Conservation (phyloP, 768 basidiomycete species). For the Obba rivulosa region DNA sequence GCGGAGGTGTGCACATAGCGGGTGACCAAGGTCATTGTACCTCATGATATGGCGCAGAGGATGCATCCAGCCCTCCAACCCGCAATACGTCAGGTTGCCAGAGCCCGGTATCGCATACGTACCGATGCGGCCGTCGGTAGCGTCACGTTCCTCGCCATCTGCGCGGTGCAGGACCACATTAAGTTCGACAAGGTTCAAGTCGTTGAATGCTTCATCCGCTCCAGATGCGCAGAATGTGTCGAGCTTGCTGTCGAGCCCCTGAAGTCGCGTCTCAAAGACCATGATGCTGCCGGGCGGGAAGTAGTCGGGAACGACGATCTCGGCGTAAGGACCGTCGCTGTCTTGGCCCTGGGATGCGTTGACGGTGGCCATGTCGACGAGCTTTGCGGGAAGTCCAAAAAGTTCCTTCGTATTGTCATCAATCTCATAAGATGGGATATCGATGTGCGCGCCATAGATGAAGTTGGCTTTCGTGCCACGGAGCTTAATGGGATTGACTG, state of each 20-base stretch:
- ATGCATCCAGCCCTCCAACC: constrained; percentile 97
- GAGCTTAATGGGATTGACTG: constrained; percentile 83
- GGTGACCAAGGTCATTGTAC: constrained; percentile 90
- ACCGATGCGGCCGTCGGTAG: constrained; percentile 76
- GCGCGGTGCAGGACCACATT: constrained; percentile 84
- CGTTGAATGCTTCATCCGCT: constrained; percentile 66
- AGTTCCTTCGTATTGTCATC: constrained; percentile 47
- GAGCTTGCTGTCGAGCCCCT: constrained; percentile 63
- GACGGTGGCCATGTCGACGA: constrained; percentile 60
- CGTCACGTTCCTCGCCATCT: constrained; percentile 89
- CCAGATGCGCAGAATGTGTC: constrained; percentile 70
- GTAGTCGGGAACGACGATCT: constrained; percentile 76
- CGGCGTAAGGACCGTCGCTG: constrained; percentile 61
- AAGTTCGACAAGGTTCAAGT: constrained; percentile 79
- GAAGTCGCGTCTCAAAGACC: constrained; percentile 83
- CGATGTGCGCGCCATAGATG: constrained; percentile 72
- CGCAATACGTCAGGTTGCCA: constrained; percentile 83
- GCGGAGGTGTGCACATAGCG: constrained; percentile 82
- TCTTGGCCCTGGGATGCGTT: constrained; percentile 59
- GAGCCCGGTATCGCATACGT: constrained; percentile 74
- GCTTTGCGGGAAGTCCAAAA: constrained; percentile 64
- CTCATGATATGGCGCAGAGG: constrained; percentile 78
- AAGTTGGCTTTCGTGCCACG: constrained; percentile 75
- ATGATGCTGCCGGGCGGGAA: constrained; percentile 97
- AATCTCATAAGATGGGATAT: constrained; percentile 58